These are phyloP conservation scores for Scytalidium sp. DNA, from an alignment of 2,329 filamentous ascomycete genomes.

Conservation along the genomic window DNA sequence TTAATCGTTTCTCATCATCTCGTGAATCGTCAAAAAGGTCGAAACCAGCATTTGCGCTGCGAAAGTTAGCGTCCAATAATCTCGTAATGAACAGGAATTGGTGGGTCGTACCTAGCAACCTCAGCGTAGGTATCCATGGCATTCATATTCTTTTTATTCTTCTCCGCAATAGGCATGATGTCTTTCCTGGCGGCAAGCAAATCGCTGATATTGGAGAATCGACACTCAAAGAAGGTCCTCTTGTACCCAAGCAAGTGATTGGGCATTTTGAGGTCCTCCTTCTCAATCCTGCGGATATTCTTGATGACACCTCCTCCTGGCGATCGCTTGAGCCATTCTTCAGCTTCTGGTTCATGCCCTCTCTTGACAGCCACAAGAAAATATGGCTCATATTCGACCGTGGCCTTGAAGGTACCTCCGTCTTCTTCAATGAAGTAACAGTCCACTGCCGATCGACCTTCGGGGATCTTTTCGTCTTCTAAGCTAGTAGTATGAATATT, in stretches of 20 bases:
- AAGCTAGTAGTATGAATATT: constrained; percentile 91
- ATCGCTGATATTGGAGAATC: constrained; percentile 84
- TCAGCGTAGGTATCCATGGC: constrained; percentile 98
- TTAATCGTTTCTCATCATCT: constrained; percentile 76
- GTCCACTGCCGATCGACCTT: constrained; percentile 86
- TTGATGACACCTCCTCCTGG: constrained; percentile 79
- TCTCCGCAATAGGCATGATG: constrained; percentile 88
- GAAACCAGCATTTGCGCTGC: constrained; percentile 73
- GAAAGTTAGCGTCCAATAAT: constrained; percentile 13
- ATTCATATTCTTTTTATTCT: constrained; percentile 93
- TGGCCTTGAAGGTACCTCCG: constrained; percentile 85
- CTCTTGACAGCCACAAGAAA: constrained; percentile 89
- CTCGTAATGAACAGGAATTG: neutral
- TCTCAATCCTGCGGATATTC: constrained; percentile 72
- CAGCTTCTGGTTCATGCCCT: constrained; percentile 86
- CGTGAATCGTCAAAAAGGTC: constrained; percentile 92
- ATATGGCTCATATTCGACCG: constrained; percentile 94
- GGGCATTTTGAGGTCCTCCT: constrained; percentile 91
- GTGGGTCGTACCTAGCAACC: constrained; percentile 70
- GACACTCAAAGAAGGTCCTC: constrained; percentile 81
- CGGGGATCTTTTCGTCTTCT: constrained; percentile 77
- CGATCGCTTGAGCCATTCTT: constrained; percentile 87
- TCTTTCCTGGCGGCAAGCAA: constrained; percentile 80
- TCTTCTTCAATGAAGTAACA: constrained; percentile 96
- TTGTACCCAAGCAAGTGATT: constrained; percentile 93